These are phyloP conservation scores for Lactarius tabidus DNA, from an alignment of 768 basidiomycete genomes.

Conservation along the genomic window DNA sequence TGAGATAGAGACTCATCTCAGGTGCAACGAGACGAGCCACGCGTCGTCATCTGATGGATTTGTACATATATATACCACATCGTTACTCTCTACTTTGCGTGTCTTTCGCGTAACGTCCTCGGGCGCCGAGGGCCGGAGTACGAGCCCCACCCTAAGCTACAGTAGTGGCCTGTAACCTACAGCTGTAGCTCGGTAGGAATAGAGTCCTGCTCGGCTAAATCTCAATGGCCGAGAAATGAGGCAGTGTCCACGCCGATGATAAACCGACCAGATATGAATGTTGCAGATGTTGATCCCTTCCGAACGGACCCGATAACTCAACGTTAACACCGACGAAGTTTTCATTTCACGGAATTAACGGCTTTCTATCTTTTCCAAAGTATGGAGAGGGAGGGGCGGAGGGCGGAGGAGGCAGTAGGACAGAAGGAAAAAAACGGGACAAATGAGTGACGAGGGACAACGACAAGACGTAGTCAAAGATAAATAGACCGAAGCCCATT, in stretches of 20 bases:
- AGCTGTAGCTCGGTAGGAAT: too few relatives aligned
- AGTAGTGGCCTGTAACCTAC: too few relatives aligned
- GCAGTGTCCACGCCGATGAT: background rate
- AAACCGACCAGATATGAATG: background rate
- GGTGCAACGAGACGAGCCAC: background rate
- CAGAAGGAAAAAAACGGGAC: background rate
- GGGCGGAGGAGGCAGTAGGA: conserved; percentile 2
- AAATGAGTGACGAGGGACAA: conserved; percentile 12
- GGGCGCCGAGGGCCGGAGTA: background rate
- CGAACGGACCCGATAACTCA: background rate
- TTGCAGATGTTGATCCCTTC: too few relatives aligned
- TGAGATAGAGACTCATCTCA: background rate
- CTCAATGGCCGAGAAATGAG: background rate
- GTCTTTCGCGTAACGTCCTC: too few relatives aligned
- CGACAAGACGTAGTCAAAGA: conserved; percentile 1
- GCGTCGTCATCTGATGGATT: background rate
- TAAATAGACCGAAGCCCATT: conserved; percentile 13
- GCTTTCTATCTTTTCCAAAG: conserved; percentile 8
- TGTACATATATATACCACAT: too few relatives aligned
- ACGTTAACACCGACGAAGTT: background rate
- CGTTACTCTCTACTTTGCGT: too few relatives aligned
- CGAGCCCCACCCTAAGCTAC: too few relatives aligned
- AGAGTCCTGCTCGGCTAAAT: background rate
- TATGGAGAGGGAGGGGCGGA: background rate
- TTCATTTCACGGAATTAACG: conserved; percentile 7